Evolutionary conservation across 2,329 filamentous ascomycete genomes (phyloP).

Genomic region (Venturiaceae sp.): DNA sequence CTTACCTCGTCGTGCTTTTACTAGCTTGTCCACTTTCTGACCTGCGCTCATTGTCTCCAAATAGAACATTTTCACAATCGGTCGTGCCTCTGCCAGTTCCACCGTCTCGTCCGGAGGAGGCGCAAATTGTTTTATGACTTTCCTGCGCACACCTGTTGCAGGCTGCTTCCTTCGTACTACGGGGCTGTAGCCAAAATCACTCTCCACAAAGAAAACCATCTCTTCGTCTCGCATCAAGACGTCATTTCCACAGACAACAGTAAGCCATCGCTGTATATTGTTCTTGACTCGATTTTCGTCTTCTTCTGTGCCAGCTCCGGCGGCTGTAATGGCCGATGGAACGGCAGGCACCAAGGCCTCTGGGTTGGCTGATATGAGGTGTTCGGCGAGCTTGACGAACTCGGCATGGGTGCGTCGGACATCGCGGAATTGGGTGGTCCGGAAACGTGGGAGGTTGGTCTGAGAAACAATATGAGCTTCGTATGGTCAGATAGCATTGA

Average conservation of each 20-base stretch:
- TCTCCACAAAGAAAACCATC: constrained; percentile 97
- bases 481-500: not conserved
- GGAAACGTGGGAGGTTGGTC: constrained; percentile 98
- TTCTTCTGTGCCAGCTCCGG: constrained; percentile 91
- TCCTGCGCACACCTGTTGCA: constrained; percentile 86
- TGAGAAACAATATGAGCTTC: constrained; percentile 28
- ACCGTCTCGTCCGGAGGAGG: constrained; percentile 95
- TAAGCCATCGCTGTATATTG: constrained; percentile 88
- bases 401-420: constrained; percentile 92
- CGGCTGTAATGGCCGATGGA: constrained; percentile 86
- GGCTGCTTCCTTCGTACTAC: constrained; percentile 94
- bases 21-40: constrained; percentile 90
- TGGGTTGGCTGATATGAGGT: constrained; percentile 94
- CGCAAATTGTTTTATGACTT: constrained; percentile 96
- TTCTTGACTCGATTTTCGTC: constrained; percentile 85
- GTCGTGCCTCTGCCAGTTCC: constrained; percentile 81
- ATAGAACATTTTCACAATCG: constrained; percentile 91
- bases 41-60: constrained; percentile 92
- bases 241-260: constrained; percentile 84
- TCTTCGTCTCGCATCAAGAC: constrained; percentile 92
- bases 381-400: constrained; percentile 91
- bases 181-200: constrained; percentile 95
- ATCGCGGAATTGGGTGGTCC: constrained; percentile 96
- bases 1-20: constrained; percentile 83
- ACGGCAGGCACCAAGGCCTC: constrained; percentile 91